Evolutionary conservation across 2,329 filamentous ascomycete genomes (phyloP), one percentile per base, ranked within the genome.

Genomic region (Dactylellina haptotyla): DNA sequence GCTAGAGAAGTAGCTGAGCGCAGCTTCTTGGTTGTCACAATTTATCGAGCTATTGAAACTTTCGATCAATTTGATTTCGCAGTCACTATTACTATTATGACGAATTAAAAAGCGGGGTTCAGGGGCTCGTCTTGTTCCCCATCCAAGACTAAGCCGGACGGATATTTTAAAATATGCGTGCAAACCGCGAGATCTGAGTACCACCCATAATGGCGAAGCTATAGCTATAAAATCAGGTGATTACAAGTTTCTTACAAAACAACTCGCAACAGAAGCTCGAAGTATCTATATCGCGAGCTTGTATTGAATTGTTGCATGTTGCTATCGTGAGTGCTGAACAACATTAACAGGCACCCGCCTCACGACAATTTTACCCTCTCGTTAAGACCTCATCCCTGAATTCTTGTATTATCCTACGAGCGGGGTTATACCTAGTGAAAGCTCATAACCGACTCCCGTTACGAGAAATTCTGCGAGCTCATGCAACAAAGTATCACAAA

Each of bases 361-460:
- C 30, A 57, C 32, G 50, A 34, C 28, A 45, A 6, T 41, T 67
- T 58, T 63, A 56, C 50, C 58, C 50, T 51, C 43, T 71, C 57
- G 57, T 57, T 45, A 63, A 51, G 41, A 57, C 41, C 34, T 26
- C 26, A 71, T 64, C 66, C 65, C 58, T 71, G 66, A 53, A 53
- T 8, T 18, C 4, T 63, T 37, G 41, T 71, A 63, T 71, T 71
- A 63, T 71, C 66, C 66, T 54, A n/a, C 46, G 58, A 71, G 66
- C 66, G 66, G 66, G 66, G 66, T 64, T 58, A 20, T 26, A 23
- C 66, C 66, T 20, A 41, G 57, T 53, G 48, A 51, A 23, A 57
- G 51, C 43, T 30, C 41, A 53, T 10, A 58, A 45, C 66, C 56
- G 50, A 61, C 37, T 10, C 28, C 56, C 56, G 64, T 53, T 46